A percentile compares a stretch with the other conserved stretches of the same genome.
Evolutionary conservation across 495 filamentous ascomycete genomes (phyloP).

Genomic region (Aspergillus sparsus): DNA sequence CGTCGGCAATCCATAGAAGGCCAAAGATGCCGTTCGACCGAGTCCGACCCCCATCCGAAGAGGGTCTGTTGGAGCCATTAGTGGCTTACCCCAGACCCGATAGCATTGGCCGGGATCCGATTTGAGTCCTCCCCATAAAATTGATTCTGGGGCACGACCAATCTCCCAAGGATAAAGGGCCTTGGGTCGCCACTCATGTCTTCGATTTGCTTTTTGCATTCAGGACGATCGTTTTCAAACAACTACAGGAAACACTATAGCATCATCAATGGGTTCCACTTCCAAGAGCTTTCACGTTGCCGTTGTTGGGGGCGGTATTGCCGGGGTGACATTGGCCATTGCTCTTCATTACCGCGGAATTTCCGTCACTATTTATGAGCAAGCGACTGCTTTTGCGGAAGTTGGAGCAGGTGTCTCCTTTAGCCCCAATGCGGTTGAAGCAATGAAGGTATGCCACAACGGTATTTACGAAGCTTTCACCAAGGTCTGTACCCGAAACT

Average conservation of each 20-base stretch:
- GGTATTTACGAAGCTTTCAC: conserved; percentile 45
- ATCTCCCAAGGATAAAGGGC: neutral
- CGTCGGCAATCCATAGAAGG: conserved; percentile 5
- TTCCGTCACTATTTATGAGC: conserved; percentile 55
- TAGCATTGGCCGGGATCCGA: conserved; percentile 18
- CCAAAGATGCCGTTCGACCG: conserved; percentile 7
- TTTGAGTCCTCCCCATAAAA: conserved; percentile 7
- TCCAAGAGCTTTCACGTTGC: conserved; percentile 36
- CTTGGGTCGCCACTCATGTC: neutral
- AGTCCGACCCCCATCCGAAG: conserved; percentile 21
- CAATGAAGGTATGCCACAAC: conserved; percentile 55
- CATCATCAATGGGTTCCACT: conserved; percentile 13
- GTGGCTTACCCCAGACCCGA: conserved; percentile 24
- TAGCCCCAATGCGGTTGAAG: conserved; percentile 57
- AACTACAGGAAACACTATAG: neutral
- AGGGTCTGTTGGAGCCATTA: conserved; percentile 20
- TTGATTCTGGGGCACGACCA: neutral
- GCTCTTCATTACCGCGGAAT: conserved; percentile 38
- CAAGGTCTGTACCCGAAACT: conserved; percentile 41
- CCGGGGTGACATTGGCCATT: conserved; percentile 38
- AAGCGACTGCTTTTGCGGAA: conserved; percentile 48
- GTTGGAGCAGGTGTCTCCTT: conserved; percentile 66
- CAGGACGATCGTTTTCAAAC: no score
- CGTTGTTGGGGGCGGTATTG: conserved; percentile 43
- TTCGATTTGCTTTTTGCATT: no score